These are phyloP conservation scores for Yarrowia bubula DNA, from an alignment of 805 yeast species.

Conservation along the genomic window DNA sequence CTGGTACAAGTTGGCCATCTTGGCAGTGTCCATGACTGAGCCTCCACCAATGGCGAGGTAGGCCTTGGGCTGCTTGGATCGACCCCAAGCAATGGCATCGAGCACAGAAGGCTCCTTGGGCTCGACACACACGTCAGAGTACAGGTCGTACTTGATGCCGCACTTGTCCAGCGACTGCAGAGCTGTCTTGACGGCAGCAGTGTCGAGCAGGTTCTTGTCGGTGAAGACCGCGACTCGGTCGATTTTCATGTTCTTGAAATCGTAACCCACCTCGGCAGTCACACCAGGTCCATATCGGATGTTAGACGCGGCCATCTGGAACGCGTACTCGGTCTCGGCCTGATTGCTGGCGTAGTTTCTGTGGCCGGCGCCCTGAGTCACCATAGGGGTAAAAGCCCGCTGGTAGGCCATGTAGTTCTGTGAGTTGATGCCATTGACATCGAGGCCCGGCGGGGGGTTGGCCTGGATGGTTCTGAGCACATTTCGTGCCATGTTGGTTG, in stretches of 20 bases:
- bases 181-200: constrained; percentile 38
- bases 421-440: constrained; percentile 13
- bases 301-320: constrained; percentile 44
- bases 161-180: constrained; percentile 39
- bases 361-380: constrained; percentile 3
- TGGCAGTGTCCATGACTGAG: constrained; percentile 49
- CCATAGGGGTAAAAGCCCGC: constrained; percentile 23
- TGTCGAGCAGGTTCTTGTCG: constrained; percentile 37
- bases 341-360: constrained; percentile 17
- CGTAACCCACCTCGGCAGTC: constrained; percentile 43
- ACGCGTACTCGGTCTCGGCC: constrained; percentile 39
- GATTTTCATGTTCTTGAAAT: constrained; percentile 39
- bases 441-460: constrained; percentile 24
- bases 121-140: constrained; percentile 41
- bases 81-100: constrained; percentile 43
- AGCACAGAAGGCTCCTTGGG: constrained; percentile 42
- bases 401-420: constrained; percentile 16
- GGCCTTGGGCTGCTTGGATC: constrained; percentile 40
- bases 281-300: constrained; percentile 44
- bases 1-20: constrained; percentile 45
- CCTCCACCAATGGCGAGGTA: constrained; percentile 50
- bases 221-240: constrained; percentile 42
- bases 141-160: constrained; percentile 41
- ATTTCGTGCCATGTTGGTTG: constrained; percentile 12
- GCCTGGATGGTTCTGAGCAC: constrained; percentile 25